These are phyloP conservation scores for Irineochytrium annulatum DNA, from an alignment of 192 early-diverging fungal genomes.

Conservation along the genomic window DNA sequence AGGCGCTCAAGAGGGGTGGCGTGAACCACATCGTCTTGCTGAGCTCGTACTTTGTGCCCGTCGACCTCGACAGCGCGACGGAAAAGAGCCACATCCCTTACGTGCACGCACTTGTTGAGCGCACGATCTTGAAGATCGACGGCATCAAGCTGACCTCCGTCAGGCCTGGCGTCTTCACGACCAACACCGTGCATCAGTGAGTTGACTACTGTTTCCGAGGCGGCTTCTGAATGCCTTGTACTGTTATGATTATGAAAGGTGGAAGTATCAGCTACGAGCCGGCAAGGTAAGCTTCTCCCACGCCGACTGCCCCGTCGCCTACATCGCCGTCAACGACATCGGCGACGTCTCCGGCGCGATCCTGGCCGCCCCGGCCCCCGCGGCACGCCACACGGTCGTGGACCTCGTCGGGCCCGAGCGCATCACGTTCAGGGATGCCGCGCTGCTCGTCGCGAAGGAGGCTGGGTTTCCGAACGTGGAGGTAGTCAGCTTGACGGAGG, in stretches of 20 bases:
- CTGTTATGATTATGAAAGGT: too few relatives aligned
- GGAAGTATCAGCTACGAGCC: not conserved
- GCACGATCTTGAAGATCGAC: too few relatives aligned
- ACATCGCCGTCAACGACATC: slow-evolving; percentile 8
- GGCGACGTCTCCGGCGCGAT: slow-evolving; percentile 9
- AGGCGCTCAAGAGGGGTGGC: not conserved
- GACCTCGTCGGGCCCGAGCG: not conserved
- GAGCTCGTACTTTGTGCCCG: not conserved
- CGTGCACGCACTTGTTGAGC: too few relatives aligned
- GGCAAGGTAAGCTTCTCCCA: not conserved
- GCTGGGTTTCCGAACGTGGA: not conserved
- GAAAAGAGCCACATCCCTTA: too few relatives aligned
- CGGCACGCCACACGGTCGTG: not conserved
- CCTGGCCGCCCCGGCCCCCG: not conserved
- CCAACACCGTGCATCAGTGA: not conserved
- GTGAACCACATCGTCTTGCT: slow-evolving; percentile 10
- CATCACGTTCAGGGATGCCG: not conserved
- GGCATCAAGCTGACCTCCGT: not conserved
- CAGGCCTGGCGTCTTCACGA: slow-evolving; percentile 4
- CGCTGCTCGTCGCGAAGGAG: not conserved
- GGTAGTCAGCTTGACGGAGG: too few relatives aligned
- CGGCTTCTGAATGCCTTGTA: too few relatives aligned
- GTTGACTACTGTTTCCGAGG: too few relatives aligned
- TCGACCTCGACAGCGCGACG: too few relatives aligned
- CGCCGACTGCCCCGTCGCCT: not conserved